Evolutionary conservation across 495 filamentous ascomycete species (phyloP).

Genomic region (Neurospora sp.): DNA sequence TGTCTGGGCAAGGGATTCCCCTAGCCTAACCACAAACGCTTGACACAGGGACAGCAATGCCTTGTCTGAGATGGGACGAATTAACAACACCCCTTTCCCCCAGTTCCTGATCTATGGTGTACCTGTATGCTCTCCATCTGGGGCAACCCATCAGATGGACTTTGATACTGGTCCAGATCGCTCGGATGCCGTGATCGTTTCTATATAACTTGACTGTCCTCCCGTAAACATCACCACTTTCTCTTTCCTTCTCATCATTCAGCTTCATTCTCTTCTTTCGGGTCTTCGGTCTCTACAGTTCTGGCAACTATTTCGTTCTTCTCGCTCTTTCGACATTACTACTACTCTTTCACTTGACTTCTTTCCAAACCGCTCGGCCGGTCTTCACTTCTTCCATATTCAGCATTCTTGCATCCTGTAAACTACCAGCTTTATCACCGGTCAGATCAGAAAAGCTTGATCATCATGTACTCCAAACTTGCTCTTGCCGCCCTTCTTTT

Average conservation of each 20-base stretch:
- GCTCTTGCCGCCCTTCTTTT: conserved; percentile 31
- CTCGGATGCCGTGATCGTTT: background rate
- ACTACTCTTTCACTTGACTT: background rate
- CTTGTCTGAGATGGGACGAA: background rate
- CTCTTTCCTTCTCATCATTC: conserved; percentile 25
- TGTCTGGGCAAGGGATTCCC: conserved; percentile 6
- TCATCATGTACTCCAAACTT: conserved; percentile 39
- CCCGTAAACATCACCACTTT: conserved; percentile 12
- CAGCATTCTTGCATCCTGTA: conserved; percentile 13
- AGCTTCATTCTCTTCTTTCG: conserved; percentile 19
- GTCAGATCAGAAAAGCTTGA: conserved; percentile 6
- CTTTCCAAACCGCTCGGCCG: conserved; percentile 27
- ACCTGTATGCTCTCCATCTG: conserved; percentile 26
- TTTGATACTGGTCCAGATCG: background rate
- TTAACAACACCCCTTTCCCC: background rate
- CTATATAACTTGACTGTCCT: conserved; percentile 20
- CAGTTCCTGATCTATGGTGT: conserved; percentile 8
- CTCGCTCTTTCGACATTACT: conserved; percentile 30
- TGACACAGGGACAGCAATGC: conserved; percentile 16
- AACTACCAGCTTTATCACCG: conserved; percentile 7
- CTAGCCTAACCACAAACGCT: conserved; percentile 7
- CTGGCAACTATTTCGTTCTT: conserved; percentile 38
- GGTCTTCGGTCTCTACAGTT: conserved; percentile 31
- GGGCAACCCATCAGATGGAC: conserved; percentile 2
- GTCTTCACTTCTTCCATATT: conserved; percentile 23